A percentile compares a stretch with the other conserved stretches of the same genome.
Conservation (phyloP, 495 filamentous ascomycete genomes). For the Xylaria grammica region DNA sequence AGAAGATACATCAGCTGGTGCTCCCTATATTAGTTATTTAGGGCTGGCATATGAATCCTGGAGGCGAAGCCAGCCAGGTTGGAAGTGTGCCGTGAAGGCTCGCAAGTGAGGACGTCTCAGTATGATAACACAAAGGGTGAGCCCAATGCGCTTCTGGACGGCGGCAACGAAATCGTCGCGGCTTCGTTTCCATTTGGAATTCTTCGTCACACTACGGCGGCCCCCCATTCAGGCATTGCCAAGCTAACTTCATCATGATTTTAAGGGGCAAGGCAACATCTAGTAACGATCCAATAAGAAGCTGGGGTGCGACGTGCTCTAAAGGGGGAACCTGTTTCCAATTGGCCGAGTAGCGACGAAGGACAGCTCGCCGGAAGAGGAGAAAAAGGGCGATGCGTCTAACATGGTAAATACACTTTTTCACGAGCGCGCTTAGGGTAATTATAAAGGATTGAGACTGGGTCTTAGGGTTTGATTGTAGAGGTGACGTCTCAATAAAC, state of each 20-base stretch:
- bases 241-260: not conserved
- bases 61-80: no score
- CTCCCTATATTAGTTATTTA: not conserved
- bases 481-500: conserved; percentile 38
- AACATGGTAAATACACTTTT: conserved; percentile 4
- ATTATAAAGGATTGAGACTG: conserved; percentile 15
- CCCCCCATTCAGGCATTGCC: not conserved
- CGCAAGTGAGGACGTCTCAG: not conserved
- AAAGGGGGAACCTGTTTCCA: not conserved
- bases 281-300: conserved; percentile 7
- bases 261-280: not conserved
- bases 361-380: not conserved
- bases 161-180: not conserved
- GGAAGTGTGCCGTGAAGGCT: no score
- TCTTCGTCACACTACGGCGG: not conserved
- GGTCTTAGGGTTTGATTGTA: conserved; percentile 5
- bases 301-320: not conserved
- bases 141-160: not conserved
- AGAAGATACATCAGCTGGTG: not conserved
- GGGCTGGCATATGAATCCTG: not conserved
- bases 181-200: not conserved
- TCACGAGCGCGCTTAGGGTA: conserved; percentile 28
- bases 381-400: not conserved
- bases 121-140: not conserved
- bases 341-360: not conserved